phyloP scores from a whole-genome alignment of 306 rosid genomes.

The Pterocarpus macrocarpus region DNA sequence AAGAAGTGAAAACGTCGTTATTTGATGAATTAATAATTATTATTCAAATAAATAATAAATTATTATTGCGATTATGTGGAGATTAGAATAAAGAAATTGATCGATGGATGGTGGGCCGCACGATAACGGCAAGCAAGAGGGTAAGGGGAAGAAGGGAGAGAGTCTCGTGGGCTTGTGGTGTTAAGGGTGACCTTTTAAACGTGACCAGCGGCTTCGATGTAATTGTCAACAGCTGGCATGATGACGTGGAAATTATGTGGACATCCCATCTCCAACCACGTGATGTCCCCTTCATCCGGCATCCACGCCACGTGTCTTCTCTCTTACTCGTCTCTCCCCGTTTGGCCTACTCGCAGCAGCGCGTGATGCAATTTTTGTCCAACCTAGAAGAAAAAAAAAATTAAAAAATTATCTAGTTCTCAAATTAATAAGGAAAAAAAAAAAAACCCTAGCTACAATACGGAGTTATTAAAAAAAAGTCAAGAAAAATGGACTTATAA shows the following conservation, averaged over 20 bases:
- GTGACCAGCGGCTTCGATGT: slow-evolving; percentile 37
- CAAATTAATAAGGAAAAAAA: no score
- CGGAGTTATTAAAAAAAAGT: no score
- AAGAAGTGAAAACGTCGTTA: neutral
- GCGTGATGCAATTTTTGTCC: no score
- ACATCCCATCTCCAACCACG: slow-evolving; percentile 48
- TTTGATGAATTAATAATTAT: neutral
- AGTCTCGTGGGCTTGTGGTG: slow-evolving; percentile 12
- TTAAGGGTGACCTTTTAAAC: slow-evolving; percentile 27
- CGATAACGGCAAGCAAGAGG: neutral
- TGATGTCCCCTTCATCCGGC: slow-evolving; percentile 43
- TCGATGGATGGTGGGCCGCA: slow-evolving; percentile 10
- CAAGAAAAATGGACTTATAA: no score
- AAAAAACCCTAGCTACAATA: no score
- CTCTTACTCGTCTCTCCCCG: neutral
- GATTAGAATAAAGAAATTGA: neutral
- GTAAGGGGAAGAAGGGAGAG: neutral
- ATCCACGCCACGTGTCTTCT: slow-evolving; percentile 51
- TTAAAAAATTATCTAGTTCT: no score
- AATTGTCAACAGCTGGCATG: slow-evolving; percentile 48
- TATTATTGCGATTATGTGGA: neutral
- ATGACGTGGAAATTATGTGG: slow-evolving; percentile 44
- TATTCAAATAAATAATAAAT: no score
- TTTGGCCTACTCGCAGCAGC: no score
- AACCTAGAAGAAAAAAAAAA: no score